A percentile compares a stretch with the other conserved stretches of the same genome.
Conservation (phyloP, 2,329 filamentous ascomycete genomes). For the Colletotrichum sidae region DNA sequence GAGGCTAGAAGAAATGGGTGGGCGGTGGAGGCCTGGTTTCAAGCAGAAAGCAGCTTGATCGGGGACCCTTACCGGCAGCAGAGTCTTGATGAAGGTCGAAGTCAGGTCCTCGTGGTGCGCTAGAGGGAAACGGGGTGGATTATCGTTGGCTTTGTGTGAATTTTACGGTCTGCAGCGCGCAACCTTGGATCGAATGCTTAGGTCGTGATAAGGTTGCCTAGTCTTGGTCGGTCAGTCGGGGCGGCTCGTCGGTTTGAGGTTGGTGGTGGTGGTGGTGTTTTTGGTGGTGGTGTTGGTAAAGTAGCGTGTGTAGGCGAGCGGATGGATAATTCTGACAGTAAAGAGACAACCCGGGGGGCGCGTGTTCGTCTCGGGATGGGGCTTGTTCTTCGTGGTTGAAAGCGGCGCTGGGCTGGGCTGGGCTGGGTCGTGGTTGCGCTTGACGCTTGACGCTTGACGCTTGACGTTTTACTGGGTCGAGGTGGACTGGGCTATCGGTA, state of each 20-base stretch:
- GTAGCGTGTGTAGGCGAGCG: background rate
- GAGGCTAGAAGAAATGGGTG: conserved; percentile 11
- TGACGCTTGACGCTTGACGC: conserved; percentile 16
- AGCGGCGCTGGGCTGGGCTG: conserved; percentile 29
- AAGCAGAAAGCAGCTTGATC: conserved; percentile 18
- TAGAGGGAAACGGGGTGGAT: conserved; percentile 39
- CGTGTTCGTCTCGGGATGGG: conserved; percentile 22
- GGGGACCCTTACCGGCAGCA: conserved; percentile 37
- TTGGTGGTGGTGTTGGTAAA: conserved; percentile 9
- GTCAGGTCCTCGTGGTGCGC: conserved; percentile 36
- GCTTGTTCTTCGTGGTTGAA: conserved; percentile 20
- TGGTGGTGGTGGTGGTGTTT: conserved; percentile 1
- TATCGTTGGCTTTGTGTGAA: conserved; percentile 42
- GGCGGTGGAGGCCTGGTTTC: conserved; percentile 24
- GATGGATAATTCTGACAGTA: conserved; percentile 16
- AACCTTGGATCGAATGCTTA: conserved; percentile 39
- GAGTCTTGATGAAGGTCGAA: conserved; percentile 51
- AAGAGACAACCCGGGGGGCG: conserved; percentile 18
- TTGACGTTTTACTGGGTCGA: conserved; percentile 2
- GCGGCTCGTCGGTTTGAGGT: conserved; percentile 24
- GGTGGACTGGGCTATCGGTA: background rate
- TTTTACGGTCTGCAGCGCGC: conserved; percentile 47
- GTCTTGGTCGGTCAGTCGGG: conserved; percentile 16
- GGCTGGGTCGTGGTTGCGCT: conserved; percentile 5
- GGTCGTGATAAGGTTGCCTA: conserved; percentile 6